A percentile compares a stretch with the other conserved stretches of the same genome.
phyloP scores from a whole-genome alignment of 305 asterid genomes.

The Rubia tinctorum region DNA sequence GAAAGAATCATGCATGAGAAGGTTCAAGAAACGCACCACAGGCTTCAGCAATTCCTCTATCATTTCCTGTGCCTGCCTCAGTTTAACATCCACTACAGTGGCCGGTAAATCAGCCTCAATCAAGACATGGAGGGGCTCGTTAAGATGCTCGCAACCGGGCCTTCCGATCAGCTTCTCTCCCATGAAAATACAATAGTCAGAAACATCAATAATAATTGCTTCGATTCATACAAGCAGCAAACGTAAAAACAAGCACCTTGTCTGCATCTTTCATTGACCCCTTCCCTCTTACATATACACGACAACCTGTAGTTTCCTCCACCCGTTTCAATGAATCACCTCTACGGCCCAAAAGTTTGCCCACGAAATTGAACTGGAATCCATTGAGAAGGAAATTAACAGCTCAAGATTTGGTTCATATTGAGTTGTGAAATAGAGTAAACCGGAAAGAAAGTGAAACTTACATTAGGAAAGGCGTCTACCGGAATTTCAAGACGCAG shows the following conservation, averaged over 20 bases:
- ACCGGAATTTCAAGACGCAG: slow-evolving; percentile 95
- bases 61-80: slow-evolving; percentile 39
- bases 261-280: slow-evolving; percentile 97
- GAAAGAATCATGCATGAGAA: not conserved
- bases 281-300: slow-evolving; percentile 93
- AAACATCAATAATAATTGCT: not conserved
- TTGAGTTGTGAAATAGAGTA: slow-evolving; percentile 5
- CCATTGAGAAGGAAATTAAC: slow-evolving; percentile 8
- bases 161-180: slow-evolving; percentile 42
- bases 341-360: slow-evolving; percentile 95
- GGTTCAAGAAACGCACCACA: slow-evolving; percentile 28
- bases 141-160: slow-evolving; percentile 43
- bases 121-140: slow-evolving; percentile 37
- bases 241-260: slow-evolving; percentile 44
- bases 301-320: slow-evolving; percentile 95
- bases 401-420: slow-evolving; percentile 2
- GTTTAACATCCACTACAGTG: slow-evolving; percentile 27
- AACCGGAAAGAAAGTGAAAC: slow-evolving; percentile 17
- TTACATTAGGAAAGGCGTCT: slow-evolving; percentile 85
- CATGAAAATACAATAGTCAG: slow-evolving; percentile 17
- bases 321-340: slow-evolving; percentile 96
- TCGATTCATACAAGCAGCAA: not conserved
- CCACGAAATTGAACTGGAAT: slow-evolving; percentile 91
- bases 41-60: slow-evolving; percentile 41
- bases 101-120: slow-evolving; percentile 46